phyloP scores from a whole-genome alignment of 2,329 filamentous ascomycete species.

The Cytospora mali region DNA sequence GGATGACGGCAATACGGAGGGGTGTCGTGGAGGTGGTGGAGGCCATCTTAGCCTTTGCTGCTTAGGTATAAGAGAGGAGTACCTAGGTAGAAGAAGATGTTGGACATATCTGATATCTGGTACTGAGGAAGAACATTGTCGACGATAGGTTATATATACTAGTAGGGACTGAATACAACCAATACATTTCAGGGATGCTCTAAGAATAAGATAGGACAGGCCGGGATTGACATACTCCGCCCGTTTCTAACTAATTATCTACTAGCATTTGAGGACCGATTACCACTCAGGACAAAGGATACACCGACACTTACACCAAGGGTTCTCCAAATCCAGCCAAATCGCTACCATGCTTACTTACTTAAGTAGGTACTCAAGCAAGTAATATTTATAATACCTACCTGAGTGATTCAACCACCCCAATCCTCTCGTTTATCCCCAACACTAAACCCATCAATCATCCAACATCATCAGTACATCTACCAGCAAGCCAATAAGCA shows the following conservation, averaged over 20 bases:
- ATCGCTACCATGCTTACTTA: too few relatives aligned
- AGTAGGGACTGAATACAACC: background rate
- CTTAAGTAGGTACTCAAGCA: too few relatives aligned
- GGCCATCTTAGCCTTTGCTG: background rate
- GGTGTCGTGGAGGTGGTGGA: background rate
- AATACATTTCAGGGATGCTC: too few relatives aligned
- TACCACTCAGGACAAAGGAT: background rate
- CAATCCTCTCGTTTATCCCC: too few relatives aligned
- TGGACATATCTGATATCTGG: background rate
- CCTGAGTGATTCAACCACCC: too few relatives aligned
- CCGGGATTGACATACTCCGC: background rate
- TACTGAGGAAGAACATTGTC: background rate
- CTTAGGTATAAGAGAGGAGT: background rate
- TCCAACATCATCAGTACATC: background rate
- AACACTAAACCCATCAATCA: background rate
- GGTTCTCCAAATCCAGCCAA: background rate
- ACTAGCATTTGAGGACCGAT: background rate
- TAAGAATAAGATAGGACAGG: background rate
- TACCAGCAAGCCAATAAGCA: background rate
- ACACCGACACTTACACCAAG: background rate
- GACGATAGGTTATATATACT: background rate
- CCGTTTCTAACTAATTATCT: too few relatives aligned
- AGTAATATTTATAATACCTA: too few relatives aligned
- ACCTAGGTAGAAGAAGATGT: background rate
- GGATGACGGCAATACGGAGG: constrained; percentile 60